Evolutionary conservation across 495 filamentous ascomycete species (phyloP).

Genomic region (Talaromyces proteolyticus): DNA sequence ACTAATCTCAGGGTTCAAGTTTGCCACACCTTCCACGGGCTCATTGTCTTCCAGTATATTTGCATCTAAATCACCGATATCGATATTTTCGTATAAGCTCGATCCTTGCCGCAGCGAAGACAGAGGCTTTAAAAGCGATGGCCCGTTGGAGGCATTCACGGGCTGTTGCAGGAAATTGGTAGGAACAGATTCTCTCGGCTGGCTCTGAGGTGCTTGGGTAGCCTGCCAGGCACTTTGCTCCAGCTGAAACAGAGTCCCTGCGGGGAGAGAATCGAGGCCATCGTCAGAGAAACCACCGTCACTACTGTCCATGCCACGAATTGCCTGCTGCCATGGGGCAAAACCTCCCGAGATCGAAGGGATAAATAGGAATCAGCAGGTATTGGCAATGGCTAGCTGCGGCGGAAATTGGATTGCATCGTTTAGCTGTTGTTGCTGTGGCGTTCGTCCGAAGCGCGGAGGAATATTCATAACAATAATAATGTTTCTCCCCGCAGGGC

Average conservation of each 20-base stretch:
- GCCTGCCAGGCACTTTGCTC: constrained; percentile 49
- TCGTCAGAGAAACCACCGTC: constrained; percentile 65
- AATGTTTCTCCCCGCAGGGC: neutral
- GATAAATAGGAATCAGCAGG: too few species aligned
- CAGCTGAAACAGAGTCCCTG: constrained; percentile 44
- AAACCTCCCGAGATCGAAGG: neutral
- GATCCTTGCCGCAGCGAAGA: neutral
- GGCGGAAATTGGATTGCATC: neutral
- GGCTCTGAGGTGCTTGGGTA: constrained; percentile 30
- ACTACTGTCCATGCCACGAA: constrained; percentile 50
- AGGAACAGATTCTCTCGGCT: neutral
- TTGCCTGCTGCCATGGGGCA: constrained; percentile 28
- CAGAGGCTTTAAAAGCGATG: neutral
- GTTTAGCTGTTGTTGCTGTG: too few species aligned
- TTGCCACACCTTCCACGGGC: neutral
- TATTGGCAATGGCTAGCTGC: too few species aligned
- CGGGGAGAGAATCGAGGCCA: constrained; percentile 46
- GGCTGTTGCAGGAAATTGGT: neutral
- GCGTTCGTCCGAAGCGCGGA: too few species aligned
- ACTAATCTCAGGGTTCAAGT: neutral
- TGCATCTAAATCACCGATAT: constrained; percentile 4
- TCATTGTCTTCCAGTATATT: constrained; percentile 6
- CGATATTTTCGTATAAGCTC: constrained; percentile 3
- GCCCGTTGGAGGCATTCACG: neutral
- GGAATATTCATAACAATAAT: too few species aligned